Evolutionary conservation across 2,329 filamentous ascomycete genomes (phyloP).

Genomic region (Beauveria caledonica): DNA sequence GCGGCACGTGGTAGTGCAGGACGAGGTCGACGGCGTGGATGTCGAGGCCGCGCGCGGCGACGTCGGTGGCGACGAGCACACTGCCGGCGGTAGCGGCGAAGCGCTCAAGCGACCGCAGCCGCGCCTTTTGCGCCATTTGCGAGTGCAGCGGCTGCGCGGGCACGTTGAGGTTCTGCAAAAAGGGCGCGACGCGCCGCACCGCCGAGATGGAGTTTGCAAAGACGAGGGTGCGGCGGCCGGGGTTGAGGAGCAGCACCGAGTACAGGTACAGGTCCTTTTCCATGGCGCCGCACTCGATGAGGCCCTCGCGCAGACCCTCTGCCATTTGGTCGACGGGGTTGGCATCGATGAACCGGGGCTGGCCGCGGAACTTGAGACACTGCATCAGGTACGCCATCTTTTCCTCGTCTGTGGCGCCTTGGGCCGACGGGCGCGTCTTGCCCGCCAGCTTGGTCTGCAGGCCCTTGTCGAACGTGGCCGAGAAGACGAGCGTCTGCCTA

Average conservation of each 20-base stretch:
- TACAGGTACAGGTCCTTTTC: slow-evolving; percentile 98
- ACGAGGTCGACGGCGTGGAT: slow-evolving; percentile 85
- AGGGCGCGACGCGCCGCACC: slow-evolving; percentile 74
- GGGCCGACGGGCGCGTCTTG: slow-evolving; percentile 53
- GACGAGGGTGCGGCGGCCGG: slow-evolving; percentile 71
- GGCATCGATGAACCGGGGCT: slow-evolving; percentile 85
- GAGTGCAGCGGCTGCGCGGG: slow-evolving; percentile 76
- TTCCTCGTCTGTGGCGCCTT: slow-evolving; percentile 52
- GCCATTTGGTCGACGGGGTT: slow-evolving; percentile 90
- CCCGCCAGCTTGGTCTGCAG: slow-evolving; percentile 85
- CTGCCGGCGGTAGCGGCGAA: slow-evolving; percentile 62
- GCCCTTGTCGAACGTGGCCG: slow-evolving; percentile 87
- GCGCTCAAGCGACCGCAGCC: slow-evolving; percentile 82
- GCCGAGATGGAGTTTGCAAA: slow-evolving; percentile 96
- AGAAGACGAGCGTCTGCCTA: slow-evolving; percentile 84
- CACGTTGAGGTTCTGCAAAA: slow-evolving; percentile 75
- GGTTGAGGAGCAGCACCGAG: slow-evolving; percentile 73
- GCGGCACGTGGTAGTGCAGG: slow-evolving; percentile 90
- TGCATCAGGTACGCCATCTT: slow-evolving; percentile 90
- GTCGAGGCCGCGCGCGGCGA: slow-evolving; percentile 87
- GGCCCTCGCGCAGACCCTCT: slow-evolving; percentile 71
- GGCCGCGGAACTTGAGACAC: slow-evolving; percentile 78
- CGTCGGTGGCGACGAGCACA: slow-evolving; percentile 86
- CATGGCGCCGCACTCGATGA: slow-evolving; percentile 85
- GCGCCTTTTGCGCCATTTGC: slow-evolving; percentile 92